Evolutionary conservation across 805 yeast genomes (phyloP).

Genomic region (Wickerhamiella lipophila): DNA sequence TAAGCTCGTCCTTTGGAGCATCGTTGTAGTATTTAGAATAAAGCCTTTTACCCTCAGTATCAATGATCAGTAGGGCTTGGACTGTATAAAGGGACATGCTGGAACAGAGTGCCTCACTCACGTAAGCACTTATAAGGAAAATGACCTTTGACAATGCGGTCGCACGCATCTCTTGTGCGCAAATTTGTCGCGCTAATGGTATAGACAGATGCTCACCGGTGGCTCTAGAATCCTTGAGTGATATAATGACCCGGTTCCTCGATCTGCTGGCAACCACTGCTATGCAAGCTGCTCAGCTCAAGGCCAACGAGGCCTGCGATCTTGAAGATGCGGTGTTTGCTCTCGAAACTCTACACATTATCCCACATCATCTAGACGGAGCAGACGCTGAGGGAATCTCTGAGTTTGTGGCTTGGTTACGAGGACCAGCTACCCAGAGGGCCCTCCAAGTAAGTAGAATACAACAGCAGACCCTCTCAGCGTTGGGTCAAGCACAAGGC

Average conservation of each 20-base stretch:
- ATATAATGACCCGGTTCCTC: slow-evolving; percentile 55
- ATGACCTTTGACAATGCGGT: slow-evolving; percentile 34
- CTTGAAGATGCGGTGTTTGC: slow-evolving; percentile 65
- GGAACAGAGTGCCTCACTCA: no score
- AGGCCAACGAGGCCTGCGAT: slow-evolving; percentile 36
- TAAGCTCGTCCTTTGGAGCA: slow-evolving; percentile 48
- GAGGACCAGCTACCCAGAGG: slow-evolving; percentile 18
- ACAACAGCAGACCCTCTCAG: slow-evolving; percentile 15
- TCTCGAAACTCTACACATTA: slow-evolving; percentile 46
- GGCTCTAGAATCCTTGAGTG: slow-evolving; percentile 64
- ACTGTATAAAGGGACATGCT: slow-evolving; percentile 57
- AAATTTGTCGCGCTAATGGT: slow-evolving; percentile 63
- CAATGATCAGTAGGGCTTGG: slow-evolving; percentile 67
- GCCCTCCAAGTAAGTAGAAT: slow-evolving; percentile 17
- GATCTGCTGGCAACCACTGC: slow-evolving; percentile 42
- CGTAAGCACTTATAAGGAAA: background rate
- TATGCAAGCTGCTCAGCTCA: slow-evolving; percentile 35
- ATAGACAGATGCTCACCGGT: slow-evolving; percentile 66
- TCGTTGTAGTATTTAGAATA: slow-evolving; percentile 68
- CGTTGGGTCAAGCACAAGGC: slow-evolving; percentile 20
- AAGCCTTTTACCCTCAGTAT: slow-evolving; percentile 65
- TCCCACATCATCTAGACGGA: slow-evolving; percentile 44
- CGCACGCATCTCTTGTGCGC: slow-evolving; percentile 39
- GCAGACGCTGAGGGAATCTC: slow-evolving; percentile 37
- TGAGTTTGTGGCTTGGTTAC: slow-evolving; percentile 42